A percentile compares a stretch with the other conserved stretches of the same genome.
Conservation (phyloP, 2,329 filamentous ascomycete species). For the Fusarium setosum region DNA sequence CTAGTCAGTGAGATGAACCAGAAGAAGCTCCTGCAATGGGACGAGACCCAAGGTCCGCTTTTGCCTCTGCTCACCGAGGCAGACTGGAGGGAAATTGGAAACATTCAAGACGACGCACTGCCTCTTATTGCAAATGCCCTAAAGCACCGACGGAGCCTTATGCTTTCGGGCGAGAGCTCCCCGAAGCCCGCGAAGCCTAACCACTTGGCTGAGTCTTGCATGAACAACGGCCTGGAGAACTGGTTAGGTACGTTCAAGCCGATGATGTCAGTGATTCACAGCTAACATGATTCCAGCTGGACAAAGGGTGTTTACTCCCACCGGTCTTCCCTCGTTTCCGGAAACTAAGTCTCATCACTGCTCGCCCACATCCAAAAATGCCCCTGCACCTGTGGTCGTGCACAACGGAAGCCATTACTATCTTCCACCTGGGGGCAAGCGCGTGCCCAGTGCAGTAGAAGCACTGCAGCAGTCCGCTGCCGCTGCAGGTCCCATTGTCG, state of each 20-base stretch:
- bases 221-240: slow-evolving; percentile 44
- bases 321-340: slow-evolving; percentile 46
- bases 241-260: slow-evolving; percentile 49
- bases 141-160: slow-evolving; percentile 43
- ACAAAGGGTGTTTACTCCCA: slow-evolving; percentile 39
- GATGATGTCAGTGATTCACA: neutral
- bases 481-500: slow-evolving; percentile 36
- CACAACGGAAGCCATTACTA: slow-evolving; percentile 43
- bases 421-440: slow-evolving; percentile 8
- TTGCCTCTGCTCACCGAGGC: slow-evolving; percentile 40
- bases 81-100: slow-evolving; percentile 45
- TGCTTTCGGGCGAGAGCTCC: slow-evolving; percentile 33
- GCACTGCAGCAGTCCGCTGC: slow-evolving; percentile 44
- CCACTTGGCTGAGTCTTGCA: slow-evolving; percentile 43
- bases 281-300: slow-evolving; percentile 43
- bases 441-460: slow-evolving; percentile 37
- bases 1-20: slow-evolving; percentile 43
- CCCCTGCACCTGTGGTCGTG: slow-evolving; percentile 27
- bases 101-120: slow-evolving; percentile 44
- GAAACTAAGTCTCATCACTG: slow-evolving; percentile 28
- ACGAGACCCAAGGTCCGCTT: slow-evolving; percentile 39
- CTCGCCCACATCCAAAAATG: slow-evolving; percentile 33
- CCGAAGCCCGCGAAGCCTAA: slow-evolving; percentile 27
- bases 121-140: slow-evolving; percentile 48
- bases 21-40: slow-evolving; percentile 47